These are phyloP conservation scores for Chiua sp. DNA, from an alignment of 1,284 basidiomycete genomes.

Conservation along the genomic window DNA sequence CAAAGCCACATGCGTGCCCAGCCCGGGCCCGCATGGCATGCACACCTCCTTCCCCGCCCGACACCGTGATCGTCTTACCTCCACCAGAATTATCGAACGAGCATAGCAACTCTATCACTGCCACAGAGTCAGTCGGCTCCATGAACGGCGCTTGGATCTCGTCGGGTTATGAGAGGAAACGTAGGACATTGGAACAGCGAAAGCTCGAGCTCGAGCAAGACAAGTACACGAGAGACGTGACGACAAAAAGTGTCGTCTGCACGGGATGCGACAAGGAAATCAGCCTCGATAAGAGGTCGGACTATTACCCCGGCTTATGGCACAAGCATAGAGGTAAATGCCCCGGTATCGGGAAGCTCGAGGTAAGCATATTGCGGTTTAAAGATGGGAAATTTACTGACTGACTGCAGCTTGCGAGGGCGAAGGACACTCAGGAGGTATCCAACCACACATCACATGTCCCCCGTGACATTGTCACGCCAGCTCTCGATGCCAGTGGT, in stretches of 20 bases:
- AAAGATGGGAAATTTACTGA: conserved; percentile 13
- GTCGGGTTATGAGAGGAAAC: conserved; percentile 33
- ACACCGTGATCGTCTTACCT: conserved; percentile 13
- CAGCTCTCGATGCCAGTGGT: not conserved
- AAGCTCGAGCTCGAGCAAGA: conserved; percentile 36
- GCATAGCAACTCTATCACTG: not conserved
- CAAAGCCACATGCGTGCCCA: conserved; percentile 21
- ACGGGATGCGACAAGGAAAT: conserved; percentile 32
- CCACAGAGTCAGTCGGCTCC: conserved; percentile 1
- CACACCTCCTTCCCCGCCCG: conserved; percentile 15
- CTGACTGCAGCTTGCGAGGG: conserved; percentile 22
- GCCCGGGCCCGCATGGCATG: conserved; percentile 14
- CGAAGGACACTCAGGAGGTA: not conserved
- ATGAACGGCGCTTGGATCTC: conserved; percentile 13
- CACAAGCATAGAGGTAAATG: conserved; percentile 34
- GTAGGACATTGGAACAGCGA: conserved; percentile 35
- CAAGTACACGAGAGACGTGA: conserved; percentile 30
- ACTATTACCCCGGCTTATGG: conserved; percentile 41
- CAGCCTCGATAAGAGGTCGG: conserved; percentile 40
- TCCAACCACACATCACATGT: not conserved
- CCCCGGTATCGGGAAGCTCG: conserved; percentile 23
- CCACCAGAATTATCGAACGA: conserved; percentile 9
- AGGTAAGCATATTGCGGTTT: conserved; percentile 28
- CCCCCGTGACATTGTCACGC: not conserved
- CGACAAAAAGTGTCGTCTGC: conserved; percentile 32